Percentiles rank a stretch among this genome's conserved stretches.
Conservation (phyloP, 495 filamentous ascomycete genomes). For the Pyrenula aspistea region DNA sequence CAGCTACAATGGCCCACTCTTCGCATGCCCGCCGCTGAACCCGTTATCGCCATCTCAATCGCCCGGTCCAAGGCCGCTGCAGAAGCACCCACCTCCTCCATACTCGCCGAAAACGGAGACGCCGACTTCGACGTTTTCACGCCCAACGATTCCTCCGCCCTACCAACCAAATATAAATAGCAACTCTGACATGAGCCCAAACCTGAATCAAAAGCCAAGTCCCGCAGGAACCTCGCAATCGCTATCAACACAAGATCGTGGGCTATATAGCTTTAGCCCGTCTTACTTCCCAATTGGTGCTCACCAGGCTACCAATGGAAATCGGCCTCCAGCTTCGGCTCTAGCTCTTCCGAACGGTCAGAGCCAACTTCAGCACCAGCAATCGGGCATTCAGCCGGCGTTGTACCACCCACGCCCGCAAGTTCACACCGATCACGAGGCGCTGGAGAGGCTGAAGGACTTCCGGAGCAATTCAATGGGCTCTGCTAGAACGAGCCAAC, state of each 20-base stretch:
- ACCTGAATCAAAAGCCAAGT: not conserved
- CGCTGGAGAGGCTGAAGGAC: not conserved
- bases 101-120: not conserved
- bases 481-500: not conserved
- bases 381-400: not conserved
- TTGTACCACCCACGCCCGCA: not conserved
- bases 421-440: not conserved
- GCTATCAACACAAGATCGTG: too few relatives aligned
- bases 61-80: not conserved
- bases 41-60: not conserved
- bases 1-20: not conserved
- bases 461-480: not conserved
- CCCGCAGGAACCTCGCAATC: too few relatives aligned
- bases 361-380: constrained; percentile 12
- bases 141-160: not conserved
- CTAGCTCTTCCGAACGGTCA: constrained; percentile 48
- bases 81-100: not conserved
- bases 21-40: not conserved
- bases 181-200: not conserved
- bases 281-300: not conserved
- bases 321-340: constrained; percentile 20
- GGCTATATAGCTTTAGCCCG: not conserved
- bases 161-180: not conserved
- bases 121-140: not conserved
- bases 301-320: not conserved